phyloP scores from a whole-genome alignment of 768 basidiomycete species.

The Gelatoporia subvermispora region DNA sequence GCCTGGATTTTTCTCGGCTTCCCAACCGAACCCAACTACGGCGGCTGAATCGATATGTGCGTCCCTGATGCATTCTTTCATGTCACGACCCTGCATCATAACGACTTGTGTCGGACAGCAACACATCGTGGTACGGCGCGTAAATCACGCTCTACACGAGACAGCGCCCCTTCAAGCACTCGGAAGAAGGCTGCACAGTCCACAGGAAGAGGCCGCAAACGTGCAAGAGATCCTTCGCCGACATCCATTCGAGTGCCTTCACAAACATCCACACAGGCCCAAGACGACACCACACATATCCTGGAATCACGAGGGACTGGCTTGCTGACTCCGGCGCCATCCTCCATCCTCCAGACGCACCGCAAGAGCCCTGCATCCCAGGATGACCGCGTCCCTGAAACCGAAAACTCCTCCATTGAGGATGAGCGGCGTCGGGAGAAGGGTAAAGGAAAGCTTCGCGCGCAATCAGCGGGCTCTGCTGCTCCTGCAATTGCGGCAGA shows the following conservation, averaged over 20 bases:
- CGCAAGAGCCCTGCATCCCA: background rate
- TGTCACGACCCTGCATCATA: too few relatives aligned
- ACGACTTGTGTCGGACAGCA: too few relatives aligned
- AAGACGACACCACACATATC: background rate
- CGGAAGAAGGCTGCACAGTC: background rate
- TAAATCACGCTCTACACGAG: background rate
- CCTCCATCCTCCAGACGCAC: background rate
- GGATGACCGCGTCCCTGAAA: too few relatives aligned
- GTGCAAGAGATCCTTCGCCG: background rate
- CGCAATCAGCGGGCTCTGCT: background rate
- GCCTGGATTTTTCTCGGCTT: too few relatives aligned
- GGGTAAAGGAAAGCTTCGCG: conserved; percentile 2
- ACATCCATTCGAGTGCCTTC: background rate
- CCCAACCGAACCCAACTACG: too few relatives aligned
- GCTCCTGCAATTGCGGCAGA: background rate
- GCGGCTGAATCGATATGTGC: too few relatives aligned
- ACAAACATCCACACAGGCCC: background rate
- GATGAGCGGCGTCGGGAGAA: background rate
- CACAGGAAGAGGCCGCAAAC: background rate
- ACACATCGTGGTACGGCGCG: too few relatives aligned
- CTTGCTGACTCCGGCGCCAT: conserved; percentile 3
- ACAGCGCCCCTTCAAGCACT: background rate
- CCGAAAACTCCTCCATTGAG: too few relatives aligned
- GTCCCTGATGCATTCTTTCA: too few relatives aligned
- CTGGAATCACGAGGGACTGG: background rate